Evolutionary conservation across 2,329 filamentous ascomycete genomes (phyloP).

Genomic region (Truncatella angustata): DNA sequence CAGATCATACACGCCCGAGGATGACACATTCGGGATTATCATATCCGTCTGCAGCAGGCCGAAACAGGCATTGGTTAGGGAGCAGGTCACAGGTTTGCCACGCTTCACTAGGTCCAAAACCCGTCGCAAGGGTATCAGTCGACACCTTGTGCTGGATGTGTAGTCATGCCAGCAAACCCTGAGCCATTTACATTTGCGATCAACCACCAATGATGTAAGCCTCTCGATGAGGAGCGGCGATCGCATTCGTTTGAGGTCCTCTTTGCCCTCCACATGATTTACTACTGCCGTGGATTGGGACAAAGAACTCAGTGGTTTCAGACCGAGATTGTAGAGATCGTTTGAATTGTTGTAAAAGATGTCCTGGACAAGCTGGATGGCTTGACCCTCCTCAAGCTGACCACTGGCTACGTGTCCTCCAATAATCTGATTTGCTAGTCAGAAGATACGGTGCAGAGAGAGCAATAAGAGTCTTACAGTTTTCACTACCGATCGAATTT

Average conservation of each 20-base stretch:
- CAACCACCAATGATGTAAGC: conserved; percentile 30
- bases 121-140: conserved; percentile 64
- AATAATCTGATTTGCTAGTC: conserved; percentile 45
- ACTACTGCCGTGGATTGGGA: not conserved
- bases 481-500: conserved; percentile 69
- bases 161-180: conserved; percentile 78
- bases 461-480: conserved; percentile 44
- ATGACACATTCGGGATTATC: conserved; percentile 49
- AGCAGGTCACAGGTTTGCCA: conserved; percentile 45
- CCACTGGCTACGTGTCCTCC: conserved; percentile 63
- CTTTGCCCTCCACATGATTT: conserved; percentile 16
- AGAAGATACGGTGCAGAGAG: not conserved
- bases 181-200: conserved; percentile 61
- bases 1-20: conserved; percentile 65
- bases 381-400: conserved; percentile 60
- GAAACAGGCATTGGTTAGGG: conserved; percentile 63
- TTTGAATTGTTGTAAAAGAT: conserved; percentile 79
- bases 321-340: conserved; percentile 64
- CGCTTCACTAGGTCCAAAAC: conserved; percentile 47
- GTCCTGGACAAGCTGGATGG: conserved; percentile 61
- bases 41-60: conserved; percentile 68
- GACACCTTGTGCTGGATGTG: conserved; percentile 65
- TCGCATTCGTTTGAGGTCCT: conserved; percentile 25
- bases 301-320: conserved; percentile 22
- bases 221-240: conserved; percentile 24